Conservation (phyloP, 495 filamentous ascomycete genomes). For the Rhypophila decipiens region DNA sequence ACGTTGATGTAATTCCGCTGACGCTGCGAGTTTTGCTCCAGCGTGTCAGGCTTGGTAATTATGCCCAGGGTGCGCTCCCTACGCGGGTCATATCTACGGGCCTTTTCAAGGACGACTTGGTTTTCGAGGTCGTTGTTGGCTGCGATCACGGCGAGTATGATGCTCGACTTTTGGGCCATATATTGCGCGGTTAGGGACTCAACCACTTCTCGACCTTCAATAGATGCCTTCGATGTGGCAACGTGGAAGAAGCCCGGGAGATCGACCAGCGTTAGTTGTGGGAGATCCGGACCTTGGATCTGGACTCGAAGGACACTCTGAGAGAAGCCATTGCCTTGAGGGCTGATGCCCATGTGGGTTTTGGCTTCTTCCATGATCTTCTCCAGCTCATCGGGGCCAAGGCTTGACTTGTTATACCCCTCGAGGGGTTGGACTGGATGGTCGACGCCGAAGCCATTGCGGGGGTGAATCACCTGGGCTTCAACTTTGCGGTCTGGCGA, state of each 20-base stretch:
- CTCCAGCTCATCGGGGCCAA: constrained; percentile 27
- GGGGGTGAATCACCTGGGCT: constrained; percentile 42
- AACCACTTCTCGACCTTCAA: constrained; percentile 47
- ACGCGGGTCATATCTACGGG: constrained; percentile 65
- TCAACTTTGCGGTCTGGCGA: constrained; percentile 16
- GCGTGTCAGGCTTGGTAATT: constrained; percentile 74
- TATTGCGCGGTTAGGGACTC: constrained; percentile 49
- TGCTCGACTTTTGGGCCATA: constrained; percentile 52
- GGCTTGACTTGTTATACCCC: constrained; percentile 17
- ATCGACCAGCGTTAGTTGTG: constrained; percentile 64
- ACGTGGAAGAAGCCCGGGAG: constrained; percentile 60
- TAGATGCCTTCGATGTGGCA: constrained; percentile 40
- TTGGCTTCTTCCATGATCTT: constrained; percentile 45
- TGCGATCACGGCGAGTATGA: constrained; percentile 61
- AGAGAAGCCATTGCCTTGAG: constrained; percentile 42
- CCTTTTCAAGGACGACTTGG: constrained; percentile 62
- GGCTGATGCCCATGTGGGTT: constrained; percentile 43
- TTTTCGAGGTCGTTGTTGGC: constrained; percentile 57
- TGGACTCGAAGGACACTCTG: constrained; percentile 66
- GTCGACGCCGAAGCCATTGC: constrained; percentile 14
- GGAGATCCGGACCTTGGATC: constrained; percentile 54
- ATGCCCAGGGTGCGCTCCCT: constrained; percentile 77
- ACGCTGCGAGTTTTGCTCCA: constrained; percentile 40
- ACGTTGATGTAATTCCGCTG: constrained; percentile 49
- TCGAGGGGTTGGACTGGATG: constrained; percentile 17